Conservation (phyloP, 2,329 filamentous ascomycete genomes). For the Cytospora chrysosperma region DNA sequence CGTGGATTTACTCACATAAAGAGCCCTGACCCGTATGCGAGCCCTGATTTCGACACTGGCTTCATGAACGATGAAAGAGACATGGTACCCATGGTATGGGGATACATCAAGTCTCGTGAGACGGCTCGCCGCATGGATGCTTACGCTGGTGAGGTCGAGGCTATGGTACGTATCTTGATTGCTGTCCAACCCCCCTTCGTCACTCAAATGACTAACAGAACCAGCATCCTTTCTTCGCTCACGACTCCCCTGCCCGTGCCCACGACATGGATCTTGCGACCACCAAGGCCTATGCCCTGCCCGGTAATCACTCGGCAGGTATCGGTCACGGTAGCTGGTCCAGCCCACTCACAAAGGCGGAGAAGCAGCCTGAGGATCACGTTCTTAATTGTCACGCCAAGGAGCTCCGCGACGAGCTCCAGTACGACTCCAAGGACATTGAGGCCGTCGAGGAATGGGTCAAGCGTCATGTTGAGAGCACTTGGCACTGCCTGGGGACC, state of each 20-base stretch:
- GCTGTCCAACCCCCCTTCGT: fast-evolving
- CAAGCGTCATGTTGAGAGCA: slow-evolving; percentile 72
- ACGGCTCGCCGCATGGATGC: slow-evolving; percentile 76
- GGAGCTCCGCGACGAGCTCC: slow-evolving; percentile 59
- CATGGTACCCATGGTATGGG: slow-evolving; percentile 83
- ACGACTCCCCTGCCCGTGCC: slow-evolving; percentile 66
- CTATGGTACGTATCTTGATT: slow-evolving; percentile 38
- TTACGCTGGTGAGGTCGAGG: slow-evolving; percentile 71
- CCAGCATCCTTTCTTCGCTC: slow-evolving; percentile 69
- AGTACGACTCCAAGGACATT: slow-evolving; percentile 63
- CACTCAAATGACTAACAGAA: slow-evolving; percentile 33
- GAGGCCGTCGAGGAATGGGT: slow-evolving; percentile 58
- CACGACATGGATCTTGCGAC: slow-evolving; percentile 73
- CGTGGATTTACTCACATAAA: slow-evolving; percentile 70
- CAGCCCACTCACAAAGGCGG: slow-evolving; percentile 53
- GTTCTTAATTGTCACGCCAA: slow-evolving; percentile 64
- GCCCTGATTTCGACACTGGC: slow-evolving; percentile 74
- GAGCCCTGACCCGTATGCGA: slow-evolving; percentile 70
- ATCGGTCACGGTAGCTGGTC: slow-evolving; percentile 76
- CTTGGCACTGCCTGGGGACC: slow-evolving; percentile 67
- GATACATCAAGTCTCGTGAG: slow-evolving; percentile 79
- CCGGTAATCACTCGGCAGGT: slow-evolving; percentile 68
- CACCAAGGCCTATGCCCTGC: slow-evolving; percentile 72
- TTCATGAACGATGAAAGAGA: slow-evolving; percentile 86
- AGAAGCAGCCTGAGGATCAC: slow-evolving; percentile 45